Conservation (phyloP, 169 alveolate genomes). For the Plasmodium gonderi region DNA sequence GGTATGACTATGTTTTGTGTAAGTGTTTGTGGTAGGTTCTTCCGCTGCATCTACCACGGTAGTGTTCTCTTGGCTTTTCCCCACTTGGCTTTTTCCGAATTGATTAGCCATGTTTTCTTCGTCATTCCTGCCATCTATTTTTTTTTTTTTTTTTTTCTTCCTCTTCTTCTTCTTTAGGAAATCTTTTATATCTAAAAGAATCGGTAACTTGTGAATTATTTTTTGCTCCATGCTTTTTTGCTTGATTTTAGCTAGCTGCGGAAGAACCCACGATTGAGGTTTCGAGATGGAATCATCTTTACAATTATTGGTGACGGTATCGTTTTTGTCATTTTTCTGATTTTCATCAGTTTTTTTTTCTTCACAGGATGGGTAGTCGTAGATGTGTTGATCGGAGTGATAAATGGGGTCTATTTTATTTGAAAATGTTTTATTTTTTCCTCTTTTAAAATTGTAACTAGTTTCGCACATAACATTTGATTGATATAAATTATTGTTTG, state of each 20-base stretch:
- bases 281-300: not conserved
- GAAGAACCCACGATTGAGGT: not conserved
- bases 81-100: too few species aligned
- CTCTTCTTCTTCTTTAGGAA: conserved; percentile 5
- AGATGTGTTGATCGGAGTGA: not conserved
- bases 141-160: conserved; percentile 1
- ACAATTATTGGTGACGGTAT: not conserved
- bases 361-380: too few species aligned
- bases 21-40: too few species aligned
- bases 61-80: too few species aligned
- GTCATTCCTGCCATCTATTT: not conserved
- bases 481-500: not conserved
- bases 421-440: not conserved
- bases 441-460: not conserved
- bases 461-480: not conserved
- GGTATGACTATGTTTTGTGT: too few species aligned
- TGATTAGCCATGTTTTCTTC: not conserved
- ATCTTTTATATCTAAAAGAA: not conserved
- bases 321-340: not conserved
- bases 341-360: not conserved
- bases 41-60: not conserved
- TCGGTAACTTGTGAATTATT: not conserved
- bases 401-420: not conserved
- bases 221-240: not conserved
- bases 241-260: not conserved